Percentiles rank a stretch among this genome's conserved stretches.
These are phyloP conservation scores for Ceratobasidium sp. DNA, from an alignment of 1,284 basidiomycete species.

Conservation along the genomic window DNA sequence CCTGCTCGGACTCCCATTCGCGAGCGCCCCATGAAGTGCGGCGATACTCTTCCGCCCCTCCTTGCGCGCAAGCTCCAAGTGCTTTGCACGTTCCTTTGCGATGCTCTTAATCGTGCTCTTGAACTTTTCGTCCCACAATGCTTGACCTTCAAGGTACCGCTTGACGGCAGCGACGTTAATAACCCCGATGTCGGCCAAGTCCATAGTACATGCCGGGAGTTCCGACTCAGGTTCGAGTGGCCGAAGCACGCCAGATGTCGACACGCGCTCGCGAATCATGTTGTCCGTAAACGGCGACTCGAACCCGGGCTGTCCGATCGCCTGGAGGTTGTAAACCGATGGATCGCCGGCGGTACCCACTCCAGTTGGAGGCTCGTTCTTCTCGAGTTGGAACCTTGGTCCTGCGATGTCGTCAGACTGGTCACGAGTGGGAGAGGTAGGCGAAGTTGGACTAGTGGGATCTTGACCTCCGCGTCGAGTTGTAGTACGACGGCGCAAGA, in stretches of 20 bases:
- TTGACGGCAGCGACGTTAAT: conserved; percentile 69
- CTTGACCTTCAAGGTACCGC: conserved; percentile 68
- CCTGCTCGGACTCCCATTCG: not conserved
- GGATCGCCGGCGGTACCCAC: conserved; percentile 70
- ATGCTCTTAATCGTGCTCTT: conserved; percentile 60
- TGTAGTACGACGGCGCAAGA: conserved; percentile 12
- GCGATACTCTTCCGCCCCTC: conserved; percentile 52
- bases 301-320: conserved; percentile 53
- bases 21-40: conserved; percentile 17
- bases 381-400: conserved; percentile 55
- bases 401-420: conserved; percentile 57
- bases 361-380: conserved; percentile 44
- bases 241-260: conserved; percentile 76
- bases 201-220: conserved; percentile 70
- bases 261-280: conserved; percentile 90
- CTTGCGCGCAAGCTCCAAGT: conserved; percentile 65
- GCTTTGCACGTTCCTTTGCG: conserved; percentile 65
- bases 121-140: conserved; percentile 69
- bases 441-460: conserved; percentile 14
- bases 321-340: conserved; percentile 60
- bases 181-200: conserved; percentile 69
- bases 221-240: conserved; percentile 76
- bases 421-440: conserved; percentile 12
- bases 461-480: not conserved
- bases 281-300: conserved; percentile 50